Evolutionary conservation across 768 basidiomycete genomes (phyloP), one percentile per base, ranked within the genome.

Genomic region (Mycena crocata): DNA sequence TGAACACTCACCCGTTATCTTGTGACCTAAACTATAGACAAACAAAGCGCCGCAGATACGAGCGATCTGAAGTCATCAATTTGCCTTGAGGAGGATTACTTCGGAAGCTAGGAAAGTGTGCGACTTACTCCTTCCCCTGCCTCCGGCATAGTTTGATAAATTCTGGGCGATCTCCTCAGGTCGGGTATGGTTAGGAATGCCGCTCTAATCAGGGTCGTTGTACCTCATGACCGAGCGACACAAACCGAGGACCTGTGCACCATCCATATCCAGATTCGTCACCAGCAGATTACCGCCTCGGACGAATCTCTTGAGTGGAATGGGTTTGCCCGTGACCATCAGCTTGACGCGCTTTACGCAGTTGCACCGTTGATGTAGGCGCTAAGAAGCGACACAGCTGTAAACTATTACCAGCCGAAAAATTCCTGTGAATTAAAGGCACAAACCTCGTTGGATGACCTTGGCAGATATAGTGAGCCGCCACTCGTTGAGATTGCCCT

Each of bases 401-500:
- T 21, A 13, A 35, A 39, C 15, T 55, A 24, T 39, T 26, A 57
- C 15, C 7, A 7, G 21, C 44, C n/a, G 44, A 23, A 45, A 45
- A 8, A 45, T 19, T n/a, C n/a, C n/a, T 45, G 13, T n/a, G 15
- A 44, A 30, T 9, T 6, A 14, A 35, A 57, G 26, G 17, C 14
- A 40, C 35, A 26, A n/a, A 55, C 52, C 31, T 34, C 32, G 31
- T 39, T 42, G 55, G 26, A 57, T n/a, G 15, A 31, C 39, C 35
- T 57, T 57, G n/a, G 21, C 37, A 30, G 28, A 57, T 40, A 57
- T 57, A 57, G 26, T 44, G 28, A 57, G 39, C 26, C 42, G 37
- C 37, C 37, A 40, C 24, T 57, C 55, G 37, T 57, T 57, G 12
- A 57, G 6, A 6, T 44, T 31, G 26, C 28, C 40, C 26, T 40